Evolutionary conservation across 306 rosid species (phyloP), one percentile per base, ranked within the genome.

Genomic region (Cucurbita ficifolia): DNA sequence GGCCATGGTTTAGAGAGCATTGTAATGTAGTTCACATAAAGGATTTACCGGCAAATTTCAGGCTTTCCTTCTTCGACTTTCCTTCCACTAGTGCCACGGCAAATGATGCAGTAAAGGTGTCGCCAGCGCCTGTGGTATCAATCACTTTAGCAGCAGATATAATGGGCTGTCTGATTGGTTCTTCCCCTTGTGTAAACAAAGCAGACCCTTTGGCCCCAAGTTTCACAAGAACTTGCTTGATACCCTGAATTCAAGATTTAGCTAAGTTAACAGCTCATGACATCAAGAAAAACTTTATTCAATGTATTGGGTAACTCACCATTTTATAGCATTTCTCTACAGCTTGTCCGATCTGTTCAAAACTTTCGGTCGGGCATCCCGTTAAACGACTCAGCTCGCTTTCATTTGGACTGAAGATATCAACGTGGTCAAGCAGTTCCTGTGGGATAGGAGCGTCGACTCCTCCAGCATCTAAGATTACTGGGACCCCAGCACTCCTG

Each of bases 101-200:
- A 77, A 87, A 93, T 77, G 98, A 86, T 24, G 97, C 96, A 7
- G 97, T 93, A 36, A 93, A 93, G 22, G 98, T 93, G 80, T 93
- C 96, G 8, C 97, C 97, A 14, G 98, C 98, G 70, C 98, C 97
- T 3, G 98, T 90, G 21, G 98, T 88, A 74, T 94, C 97, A 19
- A 88, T 60, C 60, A 90, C 96, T 76, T 76, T 81, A 51, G 83
- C 80, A 24, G 88, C 96, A 5, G 81, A 35, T 63, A 90, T 83
- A 79, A 84, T 74, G 18, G 94, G 80, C 60, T 94, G 98, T 78
- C 81, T 79, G 63, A 90, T 84, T 9, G 97, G 90, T 74, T 94
- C 85, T 80, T 90, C 90, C 18, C 97, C 97, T 84, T 90, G 87
- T 57, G 84, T 70, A 73, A 88, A 93, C 53, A 94, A 84, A 73